A percentile compares a stretch with the other conserved stretches of the same genome.
These are phyloP conservation scores for Crepidotus variabilis DNA, from an alignment of 768 basidiomycete species.

Conservation along the genomic window DNA sequence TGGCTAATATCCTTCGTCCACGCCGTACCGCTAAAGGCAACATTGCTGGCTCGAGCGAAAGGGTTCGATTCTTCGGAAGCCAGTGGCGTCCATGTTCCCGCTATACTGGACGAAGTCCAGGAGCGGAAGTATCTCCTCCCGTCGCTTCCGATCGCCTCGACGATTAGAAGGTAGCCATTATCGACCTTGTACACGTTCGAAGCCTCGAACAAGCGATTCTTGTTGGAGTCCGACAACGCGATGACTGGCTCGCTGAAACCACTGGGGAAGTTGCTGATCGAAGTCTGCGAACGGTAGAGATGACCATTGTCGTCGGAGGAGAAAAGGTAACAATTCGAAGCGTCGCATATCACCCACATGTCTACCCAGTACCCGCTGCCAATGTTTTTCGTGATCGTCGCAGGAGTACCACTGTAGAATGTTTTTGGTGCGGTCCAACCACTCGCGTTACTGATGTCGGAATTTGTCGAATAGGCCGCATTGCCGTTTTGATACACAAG, in stretches of 20 bases:
- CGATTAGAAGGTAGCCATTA: conserved; percentile 10
- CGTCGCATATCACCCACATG: conserved; percentile 22
- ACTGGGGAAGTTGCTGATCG: conserved; percentile 15
- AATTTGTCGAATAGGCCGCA: conserved; percentile 16
- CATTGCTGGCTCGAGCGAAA: conserved; percentile 14
- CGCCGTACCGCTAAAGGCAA: conserved; percentile 7
- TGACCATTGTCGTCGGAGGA: conserved; percentile 21
- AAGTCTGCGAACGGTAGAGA: conserved; percentile 16
- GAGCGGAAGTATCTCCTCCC: conserved; percentile 14
- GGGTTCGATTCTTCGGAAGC: conserved; percentile 12
- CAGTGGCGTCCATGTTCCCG: conserved; percentile 9
- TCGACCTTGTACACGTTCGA: conserved; percentile 12
- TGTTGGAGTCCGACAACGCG: conserved; percentile 13
- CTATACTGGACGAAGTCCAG: conserved; percentile 12
- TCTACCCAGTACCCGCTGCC: conserved; percentile 17
- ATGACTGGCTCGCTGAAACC: conserved; percentile 17
- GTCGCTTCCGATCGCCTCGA: conserved; percentile 17
- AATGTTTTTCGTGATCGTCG: conserved; percentile 15
- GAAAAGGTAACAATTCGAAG: conserved; percentile 16
- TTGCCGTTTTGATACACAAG: conserved; percentile 17
- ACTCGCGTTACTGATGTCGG: conserved; percentile 14
- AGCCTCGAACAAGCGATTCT: conserved; percentile 13
- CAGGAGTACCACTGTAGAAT: conserved; percentile 11
- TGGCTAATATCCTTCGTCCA: conserved; percentile 19
- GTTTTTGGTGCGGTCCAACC: conserved; percentile 15